Conservation (phyloP, 2,329 filamentous ascomycete genomes). For the Coniosporium tulheliwenetii region DNA sequence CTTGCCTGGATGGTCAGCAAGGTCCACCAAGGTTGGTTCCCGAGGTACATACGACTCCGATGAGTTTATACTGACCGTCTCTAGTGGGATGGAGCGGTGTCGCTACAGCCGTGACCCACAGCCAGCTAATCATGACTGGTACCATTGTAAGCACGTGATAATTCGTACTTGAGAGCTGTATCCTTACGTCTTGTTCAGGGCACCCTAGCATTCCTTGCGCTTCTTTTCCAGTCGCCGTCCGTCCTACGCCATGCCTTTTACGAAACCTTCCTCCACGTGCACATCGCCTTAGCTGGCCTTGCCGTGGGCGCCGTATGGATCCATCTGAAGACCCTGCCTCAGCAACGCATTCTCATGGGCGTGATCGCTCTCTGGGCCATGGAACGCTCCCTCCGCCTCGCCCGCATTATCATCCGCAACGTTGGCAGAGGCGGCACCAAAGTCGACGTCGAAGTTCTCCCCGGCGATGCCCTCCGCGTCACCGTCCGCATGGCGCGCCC, state of each 20-base stretch:
- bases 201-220: slow-evolving; percentile 42
- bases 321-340: slow-evolving; percentile 39
- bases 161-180: background rate
- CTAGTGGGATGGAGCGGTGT: slow-evolving; percentile 34
- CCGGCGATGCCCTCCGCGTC: slow-evolving; percentile 58
- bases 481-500: slow-evolving; percentile 60
- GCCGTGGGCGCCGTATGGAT: slow-evolving; percentile 51
- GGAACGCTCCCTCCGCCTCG: slow-evolving; percentile 46
- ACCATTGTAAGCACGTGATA: slow-evolving; percentile 39
- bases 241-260: slow-evolving; percentile 64
- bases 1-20: slow-evolving; percentile 39
- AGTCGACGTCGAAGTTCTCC: slow-evolving; percentile 58
- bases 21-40: slow-evolving; percentile 15
- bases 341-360: slow-evolving; percentile 44
- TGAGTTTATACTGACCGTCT: background rate
- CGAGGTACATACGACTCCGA: slow-evolving; percentile 14
- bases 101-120: slow-evolving; percentile 18
- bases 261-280: slow-evolving; percentile 59
- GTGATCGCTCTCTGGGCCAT: slow-evolving; percentile 51
- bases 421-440: slow-evolving; percentile 48
- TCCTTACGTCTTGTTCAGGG: slow-evolving; percentile 23
- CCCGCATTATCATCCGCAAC: slow-evolving; percentile 49
- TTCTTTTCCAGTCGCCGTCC: slow-evolving; percentile 54
- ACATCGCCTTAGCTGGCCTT: slow-evolving; percentile 48
- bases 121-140: slow-evolving; percentile 42